phyloP scores from a whole-genome alignment of 257 asterid species.

The Datura wrightii region DNA sequence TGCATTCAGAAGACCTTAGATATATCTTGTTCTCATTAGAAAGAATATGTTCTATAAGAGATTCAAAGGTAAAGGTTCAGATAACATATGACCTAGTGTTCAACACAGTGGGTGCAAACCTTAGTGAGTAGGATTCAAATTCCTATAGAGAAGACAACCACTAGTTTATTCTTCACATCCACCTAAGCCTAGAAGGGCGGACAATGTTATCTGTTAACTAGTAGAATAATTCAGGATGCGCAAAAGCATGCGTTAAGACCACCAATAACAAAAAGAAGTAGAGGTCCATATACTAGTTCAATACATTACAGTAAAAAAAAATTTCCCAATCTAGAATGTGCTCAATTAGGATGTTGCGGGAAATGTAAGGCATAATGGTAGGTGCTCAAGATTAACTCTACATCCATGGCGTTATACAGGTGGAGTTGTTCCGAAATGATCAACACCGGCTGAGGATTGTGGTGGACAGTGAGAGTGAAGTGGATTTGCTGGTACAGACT shows the following conservation, averaged over 20 bases:
- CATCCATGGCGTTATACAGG: conserved; percentile 48
- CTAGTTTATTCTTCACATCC: background rate
- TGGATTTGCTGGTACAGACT: conserved; percentile 92
- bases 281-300: background rate
- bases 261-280: background rate
- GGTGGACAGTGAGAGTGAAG: conserved; percentile 92
- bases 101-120: background rate
- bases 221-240: background rate
- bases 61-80: background rate
- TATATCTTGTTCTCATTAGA: background rate
- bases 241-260: background rate
- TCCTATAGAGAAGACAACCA: background rate
- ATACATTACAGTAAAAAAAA: background rate
- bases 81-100: conserved; percentile 3
- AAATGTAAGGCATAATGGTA: background rate
- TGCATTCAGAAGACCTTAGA: background rate
- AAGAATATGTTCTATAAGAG: background rate
- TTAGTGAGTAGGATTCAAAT: background rate
- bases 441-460: conserved; percentile 92
- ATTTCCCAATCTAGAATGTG: background rate
- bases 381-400: conserved; percentile 1
- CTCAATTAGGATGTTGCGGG: background rate
- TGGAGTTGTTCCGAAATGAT: conserved; percentile 87
- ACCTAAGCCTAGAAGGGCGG: background rate
- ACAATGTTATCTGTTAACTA: background rate